Conservation (phyloP, 2,329 filamentous ascomycete genomes). For the Arthrobotrys iridis region DNA sequence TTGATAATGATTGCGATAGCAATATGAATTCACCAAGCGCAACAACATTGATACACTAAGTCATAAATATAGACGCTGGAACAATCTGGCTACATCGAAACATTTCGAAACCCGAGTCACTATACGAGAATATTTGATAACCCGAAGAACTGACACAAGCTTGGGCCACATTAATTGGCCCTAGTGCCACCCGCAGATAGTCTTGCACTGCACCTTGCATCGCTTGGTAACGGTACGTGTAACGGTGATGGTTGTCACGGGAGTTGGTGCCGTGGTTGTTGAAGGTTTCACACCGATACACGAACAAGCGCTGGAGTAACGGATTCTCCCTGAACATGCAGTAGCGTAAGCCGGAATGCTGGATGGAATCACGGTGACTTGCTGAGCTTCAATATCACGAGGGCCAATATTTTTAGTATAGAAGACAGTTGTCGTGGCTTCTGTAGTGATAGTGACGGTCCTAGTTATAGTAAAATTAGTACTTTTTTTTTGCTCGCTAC, state of each 20-base stretch:
- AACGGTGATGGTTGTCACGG: not conserved
- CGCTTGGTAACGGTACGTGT: not conserved
- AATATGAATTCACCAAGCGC: no score
- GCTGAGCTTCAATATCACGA: not conserved
- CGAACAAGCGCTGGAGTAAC: conserved; percentile 26
- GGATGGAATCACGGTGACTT: not conserved
- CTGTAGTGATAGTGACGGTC: not conserved
- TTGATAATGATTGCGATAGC: no score
- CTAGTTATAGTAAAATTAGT: not conserved
- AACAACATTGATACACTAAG: no score
- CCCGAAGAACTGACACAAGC: no score
- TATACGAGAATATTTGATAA: no score
- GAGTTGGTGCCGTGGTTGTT: not conserved
- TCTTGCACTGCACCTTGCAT: not conserved
- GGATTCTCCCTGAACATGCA: not conserved
- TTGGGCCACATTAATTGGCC: no score
- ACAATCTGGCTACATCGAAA: no score
- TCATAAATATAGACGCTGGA: no score
- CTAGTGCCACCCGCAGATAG: not conserved
- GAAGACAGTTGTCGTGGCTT: not conserved
- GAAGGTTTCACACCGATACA: not conserved
- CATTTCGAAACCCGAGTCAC: no score
- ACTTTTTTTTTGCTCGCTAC: not conserved
- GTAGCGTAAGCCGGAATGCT: conserved; percentile 13
- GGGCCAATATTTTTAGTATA: not conserved